Conservation (phyloP, 257 asterid species). For the Mitragyna speciosa region DNA sequence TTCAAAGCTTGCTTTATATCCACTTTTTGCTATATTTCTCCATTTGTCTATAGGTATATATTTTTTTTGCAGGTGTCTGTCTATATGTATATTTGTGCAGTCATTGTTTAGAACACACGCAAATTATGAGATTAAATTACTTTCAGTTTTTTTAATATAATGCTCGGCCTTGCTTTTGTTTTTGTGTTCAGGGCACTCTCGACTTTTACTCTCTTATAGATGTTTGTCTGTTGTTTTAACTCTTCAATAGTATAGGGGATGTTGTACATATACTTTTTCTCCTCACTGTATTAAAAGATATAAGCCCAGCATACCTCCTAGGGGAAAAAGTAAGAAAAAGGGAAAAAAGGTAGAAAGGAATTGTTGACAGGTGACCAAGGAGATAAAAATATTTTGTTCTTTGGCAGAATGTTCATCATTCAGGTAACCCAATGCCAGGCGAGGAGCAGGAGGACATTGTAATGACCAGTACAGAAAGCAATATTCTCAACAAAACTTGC, state of each 20-base stretch:
- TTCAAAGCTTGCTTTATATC: not conserved
- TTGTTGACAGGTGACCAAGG: not conserved
- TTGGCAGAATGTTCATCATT: conserved; percentile 87
- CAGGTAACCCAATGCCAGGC: conserved; percentile 95
- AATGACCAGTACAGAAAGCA: conserved; percentile 77
- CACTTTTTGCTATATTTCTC: not conserved
- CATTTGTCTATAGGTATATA: not conserved
- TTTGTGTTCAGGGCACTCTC: not conserved
- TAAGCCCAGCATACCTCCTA: not conserved
- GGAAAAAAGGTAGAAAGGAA: not conserved
- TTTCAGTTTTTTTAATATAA: not conserved
- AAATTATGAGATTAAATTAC: not conserved
- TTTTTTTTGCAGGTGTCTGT: too few species aligned
- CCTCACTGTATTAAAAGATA: not conserved
- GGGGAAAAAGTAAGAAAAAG: not conserved
- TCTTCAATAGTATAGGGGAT: not conserved
- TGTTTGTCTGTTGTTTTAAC: not conserved
- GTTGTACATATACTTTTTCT: not conserved
- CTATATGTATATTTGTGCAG: not conserved
- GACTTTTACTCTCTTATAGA: not conserved
- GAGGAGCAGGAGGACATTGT: conserved; percentile 96
- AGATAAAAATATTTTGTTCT: conserved; percentile 4
- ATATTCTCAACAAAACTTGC: conserved; percentile 61
- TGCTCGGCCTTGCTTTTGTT: not conserved
- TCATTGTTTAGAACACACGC: not conserved